Conservation (phyloP, 2,329 filamentous ascomycete species). For the Clonostachys sp. region DNA sequence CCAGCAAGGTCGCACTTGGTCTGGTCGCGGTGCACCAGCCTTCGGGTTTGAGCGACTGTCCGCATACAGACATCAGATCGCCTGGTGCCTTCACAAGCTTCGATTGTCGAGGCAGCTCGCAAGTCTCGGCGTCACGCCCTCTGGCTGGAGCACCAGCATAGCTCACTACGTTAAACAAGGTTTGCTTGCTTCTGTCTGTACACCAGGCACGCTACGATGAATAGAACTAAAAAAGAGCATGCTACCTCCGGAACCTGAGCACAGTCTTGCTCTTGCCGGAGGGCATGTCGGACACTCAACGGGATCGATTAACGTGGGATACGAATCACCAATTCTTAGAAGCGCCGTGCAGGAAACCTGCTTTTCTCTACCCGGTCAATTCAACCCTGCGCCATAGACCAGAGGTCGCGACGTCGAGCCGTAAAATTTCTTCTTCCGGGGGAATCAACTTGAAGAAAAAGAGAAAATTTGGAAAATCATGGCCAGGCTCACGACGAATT, state of each 20-base stretch:
- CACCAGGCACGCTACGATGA: no score
- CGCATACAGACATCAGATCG: no score
- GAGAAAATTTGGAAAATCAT: slow-evolving; percentile 12
- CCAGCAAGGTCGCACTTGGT: no score
- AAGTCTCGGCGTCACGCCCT: no score
- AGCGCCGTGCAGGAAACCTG: slow-evolving; percentile 42
- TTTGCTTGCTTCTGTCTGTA: no score
- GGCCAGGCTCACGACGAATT: not conserved
- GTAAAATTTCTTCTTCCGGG: slow-evolving; percentile 49
- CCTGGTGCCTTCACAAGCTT: no score
- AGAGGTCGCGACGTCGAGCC: slow-evolving; percentile 40
- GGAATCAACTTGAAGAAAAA: slow-evolving; percentile 48
- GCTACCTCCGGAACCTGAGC: not conserved
- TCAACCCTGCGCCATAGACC: slow-evolving; percentile 43
- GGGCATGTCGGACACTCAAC: slow-evolving; percentile 57
- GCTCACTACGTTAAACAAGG: no score
- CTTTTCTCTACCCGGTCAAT: slow-evolving; percentile 53
- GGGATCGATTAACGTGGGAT: slow-evolving; percentile 51
- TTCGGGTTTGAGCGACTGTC: no score
- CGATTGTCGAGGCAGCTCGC: no score
- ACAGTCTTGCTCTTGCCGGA: not conserved
- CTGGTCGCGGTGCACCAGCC: no score
- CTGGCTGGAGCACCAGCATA: no score
- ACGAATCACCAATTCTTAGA: slow-evolving; percentile 61
- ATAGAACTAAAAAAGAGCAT: not conserved